Evolutionary conservation across 2,329 filamentous ascomycete genomes (phyloP), one percentile per base, ranked within the genome.

Genomic region (Colletotrichum sp.): DNA sequence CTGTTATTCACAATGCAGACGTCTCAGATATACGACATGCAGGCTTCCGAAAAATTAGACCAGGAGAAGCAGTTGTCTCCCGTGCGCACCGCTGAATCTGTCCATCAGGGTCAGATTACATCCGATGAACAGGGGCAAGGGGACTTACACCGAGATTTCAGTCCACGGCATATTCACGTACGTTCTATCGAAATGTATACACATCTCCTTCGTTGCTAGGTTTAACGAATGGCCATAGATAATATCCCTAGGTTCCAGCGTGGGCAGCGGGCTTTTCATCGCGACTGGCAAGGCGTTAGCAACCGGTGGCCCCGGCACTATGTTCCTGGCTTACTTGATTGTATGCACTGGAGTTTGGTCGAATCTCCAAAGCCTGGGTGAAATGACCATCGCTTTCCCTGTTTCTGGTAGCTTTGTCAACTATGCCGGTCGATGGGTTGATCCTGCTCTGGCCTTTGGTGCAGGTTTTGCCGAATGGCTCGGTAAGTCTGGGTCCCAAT

Each of bases 381-480:
- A 85, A 63, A 84, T 85, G 83, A 84, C 83, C 6, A 82, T 85
- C 55, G 80, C 81, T 6, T 84, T 84, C 64, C 84, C 84, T 3
- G 80, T 80, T 1, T 82, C 83, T 28, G 83, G 83, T 4, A 85
- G 82, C 68, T 84, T 82, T 68, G 83, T 85, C 78, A 82, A 84
- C 69, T 84, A 83, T 75, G 83, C 83, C 18, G 83, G 84, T 71
- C 81, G 83, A 28, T 85, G 81, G 77, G 82, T 84, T 55, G 84
- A 85, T 77, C 82, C 83, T 9, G 82, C 85, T 16, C 75, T 86
- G 48, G 83, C 83, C 10, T 85, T 85, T 71, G 83, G 81, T 6
- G 83, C 83, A 48, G 84, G 84, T 4, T 81, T 83, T 78, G 80
- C 82, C n/a, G 82, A 83, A 69, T 84, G 65, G 65, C 65, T 68